These are phyloP conservation scores for Mycosphaerella arachidis DNA, from an alignment of 2,329 filamentous ascomycete species.

Conservation along the genomic window DNA sequence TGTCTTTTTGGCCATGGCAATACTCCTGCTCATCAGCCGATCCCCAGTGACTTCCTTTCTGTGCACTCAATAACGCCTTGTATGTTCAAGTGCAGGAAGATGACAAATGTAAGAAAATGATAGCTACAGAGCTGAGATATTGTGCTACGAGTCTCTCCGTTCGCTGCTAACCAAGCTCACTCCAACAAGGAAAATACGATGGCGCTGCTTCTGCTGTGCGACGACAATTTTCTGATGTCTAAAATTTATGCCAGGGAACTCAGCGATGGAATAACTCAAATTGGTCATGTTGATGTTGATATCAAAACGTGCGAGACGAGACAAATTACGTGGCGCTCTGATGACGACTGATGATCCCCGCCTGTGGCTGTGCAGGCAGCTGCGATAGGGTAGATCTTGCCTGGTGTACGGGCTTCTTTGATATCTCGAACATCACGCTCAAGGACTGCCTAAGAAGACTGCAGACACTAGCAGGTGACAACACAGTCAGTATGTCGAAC, in stretches of 20 bases:
- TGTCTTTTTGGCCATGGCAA: slow-evolving; percentile 19
- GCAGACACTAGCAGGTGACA: neutral
- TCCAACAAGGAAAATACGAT: neutral
- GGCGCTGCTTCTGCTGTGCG: neutral
- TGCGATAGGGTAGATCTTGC: neutral
- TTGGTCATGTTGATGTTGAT: too few relatives aligned
- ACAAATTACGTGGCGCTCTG: neutral
- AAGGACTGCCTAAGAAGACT: neutral
- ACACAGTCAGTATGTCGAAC: slow-evolving; percentile 6
- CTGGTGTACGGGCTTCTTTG: neutral
- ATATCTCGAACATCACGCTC: neutral
- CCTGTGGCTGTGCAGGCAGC: neutral
- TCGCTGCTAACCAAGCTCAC: slow-evolving; percentile 1
- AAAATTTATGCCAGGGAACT: too few relatives aligned
- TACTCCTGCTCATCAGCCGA: neutral
- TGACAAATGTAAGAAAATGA: neutral
- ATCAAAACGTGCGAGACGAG: neutral
- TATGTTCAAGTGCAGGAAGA: neutral
- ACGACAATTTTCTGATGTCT: too few relatives aligned
- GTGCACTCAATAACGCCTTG: neutral
- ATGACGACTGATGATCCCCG: neutral
- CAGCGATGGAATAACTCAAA: too few relatives aligned
- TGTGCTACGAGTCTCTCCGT: neutral
- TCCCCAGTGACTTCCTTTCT: neutral
- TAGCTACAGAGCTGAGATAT: neutral